Conservation (phyloP, 2,329 filamentous ascomycete genomes). For the Alternaria tenuissima region DNA sequence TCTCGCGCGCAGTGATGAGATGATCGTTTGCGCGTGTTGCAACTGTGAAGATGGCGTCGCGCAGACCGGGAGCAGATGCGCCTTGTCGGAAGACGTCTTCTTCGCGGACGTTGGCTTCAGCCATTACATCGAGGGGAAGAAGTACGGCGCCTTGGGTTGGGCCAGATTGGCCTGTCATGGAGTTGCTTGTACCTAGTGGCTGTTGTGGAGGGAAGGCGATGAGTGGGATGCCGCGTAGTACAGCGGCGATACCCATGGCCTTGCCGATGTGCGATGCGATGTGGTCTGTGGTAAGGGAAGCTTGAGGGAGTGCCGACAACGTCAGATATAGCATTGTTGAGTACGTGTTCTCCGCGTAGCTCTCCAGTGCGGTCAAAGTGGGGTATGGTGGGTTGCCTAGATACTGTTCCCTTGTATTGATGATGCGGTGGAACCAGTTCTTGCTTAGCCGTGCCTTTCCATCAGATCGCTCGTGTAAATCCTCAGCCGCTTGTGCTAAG, state of each 20-base stretch:
- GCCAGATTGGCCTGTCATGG: constrained; percentile 49
- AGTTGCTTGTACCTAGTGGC: constrained; percentile 57
- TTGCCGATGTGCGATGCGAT: constrained; percentile 95
- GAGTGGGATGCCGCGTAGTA: constrained; percentile 86
- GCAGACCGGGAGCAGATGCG: constrained; percentile 77
- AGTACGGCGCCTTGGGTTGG: constrained; percentile 72
- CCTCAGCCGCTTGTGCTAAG: constrained; percentile 74
- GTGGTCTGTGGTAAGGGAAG: constrained; percentile 87
- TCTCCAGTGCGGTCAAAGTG: constrained; percentile 76
- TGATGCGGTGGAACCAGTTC: constrained; percentile 70
- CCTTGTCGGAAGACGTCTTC: constrained; percentile 89
- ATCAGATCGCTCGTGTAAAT: constrained; percentile 58
- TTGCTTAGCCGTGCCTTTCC: constrained; percentile 62
- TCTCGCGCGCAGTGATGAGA: constrained; percentile 89
- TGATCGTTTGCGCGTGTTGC: constrained; percentile 96
- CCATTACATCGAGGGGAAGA: constrained; percentile 89
- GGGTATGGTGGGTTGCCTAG: constrained; percentile 85
- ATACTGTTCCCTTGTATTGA: constrained; percentile 81
- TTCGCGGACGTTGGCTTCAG: constrained; percentile 78
- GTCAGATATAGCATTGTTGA: constrained; percentile 90
- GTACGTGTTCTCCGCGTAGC: constrained; percentile 94
- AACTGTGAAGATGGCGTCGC: constrained; percentile 89
- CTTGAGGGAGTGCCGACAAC: constrained; percentile 78
- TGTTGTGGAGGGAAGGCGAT: constrained; percentile 79
- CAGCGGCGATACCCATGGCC: constrained; percentile 84